phyloP scores from a whole-genome alignment of 2,329 filamentous ascomycete genomes.

The Xylariaceae sp. region DNA sequence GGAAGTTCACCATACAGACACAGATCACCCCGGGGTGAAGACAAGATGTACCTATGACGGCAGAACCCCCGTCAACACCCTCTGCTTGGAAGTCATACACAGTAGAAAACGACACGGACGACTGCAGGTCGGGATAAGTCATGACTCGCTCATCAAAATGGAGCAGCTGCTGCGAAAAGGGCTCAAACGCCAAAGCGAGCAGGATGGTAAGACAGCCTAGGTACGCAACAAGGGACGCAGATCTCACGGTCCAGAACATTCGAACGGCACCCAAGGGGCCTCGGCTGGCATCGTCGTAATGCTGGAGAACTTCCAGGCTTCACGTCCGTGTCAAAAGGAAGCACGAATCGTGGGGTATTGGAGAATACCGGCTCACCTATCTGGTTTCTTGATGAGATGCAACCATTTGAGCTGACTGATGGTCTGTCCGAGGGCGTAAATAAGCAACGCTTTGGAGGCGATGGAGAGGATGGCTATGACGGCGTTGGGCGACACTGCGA shows the following conservation, averaged over 20 bases:
- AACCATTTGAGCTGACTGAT: slow-evolving; percentile 24
- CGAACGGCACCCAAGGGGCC: slow-evolving; percentile 21
- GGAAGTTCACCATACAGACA: not conserved
- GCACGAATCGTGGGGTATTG: not conserved
- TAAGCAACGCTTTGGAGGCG: slow-evolving; percentile 21
- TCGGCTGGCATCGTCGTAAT: slow-evolving; percentile 24
- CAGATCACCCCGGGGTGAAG: not conserved
- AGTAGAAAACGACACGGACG: slow-evolving; percentile 17
- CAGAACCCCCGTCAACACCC: slow-evolving; percentile 15
- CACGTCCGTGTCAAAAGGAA: not conserved
- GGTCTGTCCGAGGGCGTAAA: slow-evolving; percentile 19
- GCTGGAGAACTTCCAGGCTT: slow-evolving; percentile 17
- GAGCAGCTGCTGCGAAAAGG: slow-evolving; percentile 25
- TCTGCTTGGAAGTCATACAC: slow-evolving; percentile 11
- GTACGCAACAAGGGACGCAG: slow-evolving; percentile 14
- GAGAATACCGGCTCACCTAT: slow-evolving; percentile 4
- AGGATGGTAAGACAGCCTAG: slow-evolving; percentile 13
- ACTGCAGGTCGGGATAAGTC: not conserved
- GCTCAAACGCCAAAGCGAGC: slow-evolving; percentile 21
- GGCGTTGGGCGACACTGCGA: slow-evolving; percentile 22
- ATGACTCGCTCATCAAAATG: slow-evolving; percentile 16
- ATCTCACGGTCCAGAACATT: slow-evolving; percentile 18
- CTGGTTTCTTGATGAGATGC: slow-evolving; percentile 17
- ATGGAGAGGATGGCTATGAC: slow-evolving; percentile 24
- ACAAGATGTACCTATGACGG: slow-evolving; percentile 15